Base-by-base conservation (phyloP, 2,329 filamentous ascomycete species). In the Phialocephala subalpina region DNA sequence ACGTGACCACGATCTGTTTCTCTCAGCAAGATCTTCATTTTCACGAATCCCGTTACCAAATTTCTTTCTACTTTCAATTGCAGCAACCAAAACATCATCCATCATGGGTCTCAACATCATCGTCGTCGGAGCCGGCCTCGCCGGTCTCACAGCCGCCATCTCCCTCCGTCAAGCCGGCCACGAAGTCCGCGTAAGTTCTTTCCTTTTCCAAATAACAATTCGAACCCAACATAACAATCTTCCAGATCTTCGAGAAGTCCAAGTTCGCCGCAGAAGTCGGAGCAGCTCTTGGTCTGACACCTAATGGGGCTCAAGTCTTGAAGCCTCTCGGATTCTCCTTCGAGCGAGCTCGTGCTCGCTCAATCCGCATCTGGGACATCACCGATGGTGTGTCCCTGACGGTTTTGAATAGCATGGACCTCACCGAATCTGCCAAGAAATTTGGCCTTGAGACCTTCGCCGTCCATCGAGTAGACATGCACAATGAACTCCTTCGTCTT, bases 41-140 rank as follows among this genome's bases (percentile, higher is more conserved):
- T 33, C 49, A 29, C 49, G 22, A 33, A 29, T 53, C 18, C 29
- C 25, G 18, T 53, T 53, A 12, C 14, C 3, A 5, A 16, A 27
- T 29, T 25, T 29, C 18, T 12, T 53, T 27, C 25, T 53, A 1
- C 12, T 18, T 29, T 42, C 38, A 7, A 12, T 11, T 16, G 2
- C 14, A 53, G 7, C 7, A 53, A 5, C 5, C 12, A 27, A 18
- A 18, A 2, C 25, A 53, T 9, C 45, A 49, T 49, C 29, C 14
- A 33, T 29, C 49, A 53, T 53, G 49, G 55, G 33, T 36, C 55
- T 57, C 29, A 57, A 57, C 22, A 57, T 57, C 18, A 57, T 57
- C 12, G 33, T 57, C 20, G 55, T 57, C 14, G 55, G 55, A 5
- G 55, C 55, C n/a, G 55, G 55, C 18, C 29, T 57, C 18, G 55